Evolutionary conservation across 208 protist species (phyloP), one percentile per base, ranked within the genome.

Genomic region (Trypanosoma vivax): DNA sequence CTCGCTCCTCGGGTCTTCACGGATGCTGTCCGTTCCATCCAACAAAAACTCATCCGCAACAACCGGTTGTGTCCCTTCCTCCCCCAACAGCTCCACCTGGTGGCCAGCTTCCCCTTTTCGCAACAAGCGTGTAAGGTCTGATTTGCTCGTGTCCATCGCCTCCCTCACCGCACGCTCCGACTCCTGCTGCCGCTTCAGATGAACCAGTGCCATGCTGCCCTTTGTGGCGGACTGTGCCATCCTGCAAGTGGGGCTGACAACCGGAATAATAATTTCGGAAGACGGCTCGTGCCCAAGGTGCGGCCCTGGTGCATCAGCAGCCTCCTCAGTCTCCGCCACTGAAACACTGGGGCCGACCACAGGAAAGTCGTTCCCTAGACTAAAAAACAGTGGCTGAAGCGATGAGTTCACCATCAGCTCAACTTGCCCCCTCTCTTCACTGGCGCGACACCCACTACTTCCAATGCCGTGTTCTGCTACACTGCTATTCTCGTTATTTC

Each of bases 231-330:
- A 62, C 52, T 79, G 43, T 30, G 69, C 76, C 14, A 92, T 45
- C 0, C 63, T 42, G 53, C 77, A 83, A 7, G 43, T 45, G 28
- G 59, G 13, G 55, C 65, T 81, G 11, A 87, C 79, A 0, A 87
- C 70, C 5, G 85, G 85, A 14, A 92, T 41, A 23, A 92, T 80
- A 51, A 92, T 88, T 46, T 79, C 72, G n/a, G 64, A 50, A n/a
- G 76, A 64, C 1, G 60, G 50, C 19, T 70, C n/a, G 28, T 60
- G 25, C 16, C 16, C 52, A 19, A n/a, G n/a, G n/a, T n/a, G n/a
- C 19, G 29, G 10, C 1, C 31, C 25, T 2, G 18, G 30, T 27
- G 1, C 31, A 11, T 51, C 28, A 7, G 41, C 13, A 2, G 6
- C 49, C 7, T 43, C 41, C 18, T 61, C 52, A 13, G 18, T 42